These are phyloP conservation scores for Aeschynomene evenia DNA, from an alignment of 306 rosid genomes.

Conservation along the genomic window DNA sequence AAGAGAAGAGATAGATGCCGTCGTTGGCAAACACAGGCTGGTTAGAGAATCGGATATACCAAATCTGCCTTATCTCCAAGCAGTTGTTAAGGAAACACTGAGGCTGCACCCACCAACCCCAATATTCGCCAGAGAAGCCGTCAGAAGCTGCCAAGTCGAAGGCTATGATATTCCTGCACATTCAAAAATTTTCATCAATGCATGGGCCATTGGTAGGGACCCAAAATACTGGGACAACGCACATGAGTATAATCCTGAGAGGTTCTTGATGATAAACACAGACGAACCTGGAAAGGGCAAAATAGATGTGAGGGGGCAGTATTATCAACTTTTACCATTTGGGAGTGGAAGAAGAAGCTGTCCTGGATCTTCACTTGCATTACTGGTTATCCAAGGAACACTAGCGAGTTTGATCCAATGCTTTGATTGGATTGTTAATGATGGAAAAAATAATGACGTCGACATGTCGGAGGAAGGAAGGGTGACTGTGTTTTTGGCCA, in stretches of 20 bases:
- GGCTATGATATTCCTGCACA: constrained; percentile 36
- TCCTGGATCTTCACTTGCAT: constrained; percentile 60
- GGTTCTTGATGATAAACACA: constrained; percentile 40
- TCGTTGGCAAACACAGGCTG: constrained; percentile 44
- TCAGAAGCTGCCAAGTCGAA: constrained; percentile 26
- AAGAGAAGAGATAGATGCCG: constrained; percentile 54
- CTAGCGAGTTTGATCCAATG: constrained; percentile 70
- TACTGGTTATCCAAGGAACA: constrained; percentile 50
- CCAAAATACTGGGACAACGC: constrained; percentile 61
- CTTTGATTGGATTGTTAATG: constrained; percentile 56
- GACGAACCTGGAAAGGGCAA: constrained; percentile 32
- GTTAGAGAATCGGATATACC: constrained; percentile 53
- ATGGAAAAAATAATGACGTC: constrained; percentile 32
- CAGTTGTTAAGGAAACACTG: constrained; percentile 64
- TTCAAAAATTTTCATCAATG: constrained; percentile 51
- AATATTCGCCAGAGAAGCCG: constrained; percentile 47
- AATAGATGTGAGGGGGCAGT: constrained; percentile 56
- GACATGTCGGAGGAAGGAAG: constrained; percentile 43
- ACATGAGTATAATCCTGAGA: constrained; percentile 50
- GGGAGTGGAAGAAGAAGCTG: constrained; percentile 84
- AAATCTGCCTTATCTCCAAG: constrained; percentile 66
- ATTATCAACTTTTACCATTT: constrained; percentile 63
- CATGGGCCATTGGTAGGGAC: constrained; percentile 67
- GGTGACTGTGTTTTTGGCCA: constrained; percentile 33
- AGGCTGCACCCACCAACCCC: constrained; percentile 86